These are phyloP conservation scores for Apiospora rasikravindrae DNA, from an alignment of 2,329 filamentous ascomycete genomes.

Conservation along the genomic window DNA sequence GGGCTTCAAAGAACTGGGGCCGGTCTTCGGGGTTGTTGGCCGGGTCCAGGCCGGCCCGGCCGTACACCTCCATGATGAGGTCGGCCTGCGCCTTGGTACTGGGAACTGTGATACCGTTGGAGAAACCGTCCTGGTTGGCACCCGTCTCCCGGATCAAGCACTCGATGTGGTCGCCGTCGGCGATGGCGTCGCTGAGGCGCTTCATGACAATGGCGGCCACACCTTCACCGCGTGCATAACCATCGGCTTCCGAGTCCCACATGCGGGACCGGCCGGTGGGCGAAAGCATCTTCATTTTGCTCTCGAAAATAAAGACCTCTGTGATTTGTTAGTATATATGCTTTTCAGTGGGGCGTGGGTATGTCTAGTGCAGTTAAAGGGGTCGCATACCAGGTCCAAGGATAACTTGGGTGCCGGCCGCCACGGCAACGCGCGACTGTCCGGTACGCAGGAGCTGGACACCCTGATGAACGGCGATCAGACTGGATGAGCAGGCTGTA, in stretches of 20 bases:
- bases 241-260: constrained; percentile 29
- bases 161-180: constrained; percentile 53
- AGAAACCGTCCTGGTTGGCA: constrained; percentile 55
- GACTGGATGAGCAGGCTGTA: constrained; percentile 20
- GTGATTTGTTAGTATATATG: no score
- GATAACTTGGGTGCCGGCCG: constrained; percentile 49
- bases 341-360: no score
- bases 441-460: constrained; percentile 35
- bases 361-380: no score
- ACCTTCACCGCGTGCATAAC: constrained; percentile 51
- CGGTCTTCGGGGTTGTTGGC: constrained; percentile 36
- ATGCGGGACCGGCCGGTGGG: constrained; percentile 34
- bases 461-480: constrained; percentile 16
- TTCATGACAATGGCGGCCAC: constrained; percentile 57
- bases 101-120: constrained; percentile 57
- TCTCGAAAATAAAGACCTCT: not conserved
- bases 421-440: constrained; percentile 44
- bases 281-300: constrained; percentile 33
- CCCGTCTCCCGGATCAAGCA: constrained; percentile 55
- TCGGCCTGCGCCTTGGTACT: constrained; percentile 37
- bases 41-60: constrained; percentile 31
- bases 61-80: constrained; percentile 30
- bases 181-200: constrained; percentile 54
- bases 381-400: not conserved
- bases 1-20: constrained; percentile 34